phyloP scores from a whole-genome alignment of 148 eudicot species.

The Vaccinium vitisidaea region DNA sequence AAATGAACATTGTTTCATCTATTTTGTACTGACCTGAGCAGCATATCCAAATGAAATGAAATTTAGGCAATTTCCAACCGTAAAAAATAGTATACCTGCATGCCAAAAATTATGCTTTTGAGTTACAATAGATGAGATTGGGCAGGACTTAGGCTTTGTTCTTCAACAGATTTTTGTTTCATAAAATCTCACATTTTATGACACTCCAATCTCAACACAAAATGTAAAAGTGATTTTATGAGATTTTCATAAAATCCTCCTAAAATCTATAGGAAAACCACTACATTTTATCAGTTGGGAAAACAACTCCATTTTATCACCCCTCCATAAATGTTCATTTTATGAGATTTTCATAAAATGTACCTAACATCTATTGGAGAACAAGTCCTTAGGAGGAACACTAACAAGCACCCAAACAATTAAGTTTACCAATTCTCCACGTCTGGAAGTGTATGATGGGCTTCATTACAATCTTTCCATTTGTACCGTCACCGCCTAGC shows the following conservation, averaged over 20 bases:
- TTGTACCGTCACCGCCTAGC: conserved; percentile 51
- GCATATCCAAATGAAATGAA: conserved; percentile 98
- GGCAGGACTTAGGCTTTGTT: not conserved
- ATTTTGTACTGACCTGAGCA: conserved; percentile 73
- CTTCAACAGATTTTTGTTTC: no score
- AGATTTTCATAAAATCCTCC: no score
- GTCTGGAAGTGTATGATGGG: conserved; percentile 84
- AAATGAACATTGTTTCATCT: not conserved
- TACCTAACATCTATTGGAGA: no score
- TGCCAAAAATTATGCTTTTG: conserved; percentile 16
- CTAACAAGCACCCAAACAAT: conserved; percentile 14
- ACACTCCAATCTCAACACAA: no score
- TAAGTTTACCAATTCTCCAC: conserved; percentile 85
- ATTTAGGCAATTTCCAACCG: conserved; percentile 92
- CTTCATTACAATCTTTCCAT: conserved; percentile 65
- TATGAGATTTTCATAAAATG: no score
- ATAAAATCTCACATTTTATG: no score
- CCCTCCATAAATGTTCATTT: no score
- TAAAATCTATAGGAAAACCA: no score
- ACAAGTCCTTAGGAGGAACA: conserved; percentile 16
- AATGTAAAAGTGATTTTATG: no score
- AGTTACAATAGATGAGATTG: conserved; percentile 12
- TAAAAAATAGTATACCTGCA: conserved; percentile 83
- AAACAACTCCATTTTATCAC: no score
- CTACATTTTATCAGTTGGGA: no score